Evolutionary conservation across 257 asterid species (phyloP).

Genomic region (Solanum tacnaense): DNA sequence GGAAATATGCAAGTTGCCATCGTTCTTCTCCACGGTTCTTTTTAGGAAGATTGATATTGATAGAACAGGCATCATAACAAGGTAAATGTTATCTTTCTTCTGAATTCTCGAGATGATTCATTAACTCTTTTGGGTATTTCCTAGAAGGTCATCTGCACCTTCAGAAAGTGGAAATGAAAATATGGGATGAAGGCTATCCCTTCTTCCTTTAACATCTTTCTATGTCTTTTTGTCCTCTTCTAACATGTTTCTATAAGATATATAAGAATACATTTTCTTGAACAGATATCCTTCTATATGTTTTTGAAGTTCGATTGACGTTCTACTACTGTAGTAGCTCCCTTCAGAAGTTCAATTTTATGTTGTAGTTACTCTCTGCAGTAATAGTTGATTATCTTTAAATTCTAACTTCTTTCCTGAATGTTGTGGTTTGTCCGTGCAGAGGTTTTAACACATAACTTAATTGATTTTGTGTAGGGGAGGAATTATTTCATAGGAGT

Average conservation of each 20-base stretch:
- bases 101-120: not conserved
- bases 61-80: constrained; percentile 63
- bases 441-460: not conserved
- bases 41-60: constrained; percentile 71
- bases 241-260: not conserved
- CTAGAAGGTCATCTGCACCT: not conserved
- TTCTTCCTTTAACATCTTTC: not conserved
- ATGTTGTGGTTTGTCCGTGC: not conserved
- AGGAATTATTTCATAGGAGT: not conserved
- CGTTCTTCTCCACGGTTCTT: constrained; percentile 81
- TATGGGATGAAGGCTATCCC: not conserved
- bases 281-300: not conserved
- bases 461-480: not conserved
- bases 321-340: not conserved
- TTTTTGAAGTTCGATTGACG: not conserved
- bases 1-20: constrained; percentile 97
- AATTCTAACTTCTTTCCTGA: not conserved
- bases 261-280: not conserved
- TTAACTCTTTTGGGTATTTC: not conserved
- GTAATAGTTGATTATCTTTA: not conserved
- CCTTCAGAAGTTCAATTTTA: not conserved
- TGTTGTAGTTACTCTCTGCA: not conserved
- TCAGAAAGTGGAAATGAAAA: not conserved
- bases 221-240: not conserved
- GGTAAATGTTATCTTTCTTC: constrained; percentile 29